Conservation (phyloP, 2,329 filamentous ascomycete genomes). For the Aspergillus tamarii region DNA sequence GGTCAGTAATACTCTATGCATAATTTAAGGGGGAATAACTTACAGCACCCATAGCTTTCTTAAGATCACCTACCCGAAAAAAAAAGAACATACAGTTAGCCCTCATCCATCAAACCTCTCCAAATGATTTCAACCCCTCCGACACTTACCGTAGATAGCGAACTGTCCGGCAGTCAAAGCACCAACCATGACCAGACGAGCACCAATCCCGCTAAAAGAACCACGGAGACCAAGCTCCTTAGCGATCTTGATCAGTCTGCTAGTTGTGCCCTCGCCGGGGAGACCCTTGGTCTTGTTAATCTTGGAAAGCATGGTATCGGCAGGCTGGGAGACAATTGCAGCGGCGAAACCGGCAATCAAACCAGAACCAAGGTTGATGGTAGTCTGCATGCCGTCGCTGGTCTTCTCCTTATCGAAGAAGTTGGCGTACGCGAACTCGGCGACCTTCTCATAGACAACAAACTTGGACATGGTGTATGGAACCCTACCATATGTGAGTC, state of each 20-base stretch:
- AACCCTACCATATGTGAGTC: constrained; percentile 58
- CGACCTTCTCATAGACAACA: constrained; percentile 88
- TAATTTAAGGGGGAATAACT: not conserved
- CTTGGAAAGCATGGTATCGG: constrained; percentile 92
- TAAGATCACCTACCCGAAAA: constrained; percentile 55
- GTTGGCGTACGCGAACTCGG: constrained; percentile 69
- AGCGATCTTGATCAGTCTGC: constrained; percentile 82
- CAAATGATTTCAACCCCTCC: not conserved
- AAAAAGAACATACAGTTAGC: not conserved
- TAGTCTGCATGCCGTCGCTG: constrained; percentile 71
- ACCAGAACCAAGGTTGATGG: constrained; percentile 82
- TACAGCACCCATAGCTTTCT: constrained; percentile 39
- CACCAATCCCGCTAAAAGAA: constrained; percentile 78
- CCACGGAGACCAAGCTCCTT: constrained; percentile 81
- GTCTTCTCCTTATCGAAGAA: constrained; percentile 73
- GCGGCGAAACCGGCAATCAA: constrained; percentile 85
- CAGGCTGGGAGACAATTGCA: constrained; percentile 83
- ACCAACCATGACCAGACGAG: constrained; percentile 75
- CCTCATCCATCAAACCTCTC: not conserved
- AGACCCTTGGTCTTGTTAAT: constrained; percentile 94
- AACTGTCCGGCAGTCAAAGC: constrained; percentile 80
- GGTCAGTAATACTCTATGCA: constrained; percentile 47
- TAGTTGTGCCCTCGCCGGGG: constrained; percentile 80
- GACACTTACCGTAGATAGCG: constrained; percentile 72
- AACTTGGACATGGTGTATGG: constrained; percentile 96